Base-by-base conservation (phyloP, 2,329 filamentous ascomycete species). In the Stachybotrys chlorohalonatus region DNA sequence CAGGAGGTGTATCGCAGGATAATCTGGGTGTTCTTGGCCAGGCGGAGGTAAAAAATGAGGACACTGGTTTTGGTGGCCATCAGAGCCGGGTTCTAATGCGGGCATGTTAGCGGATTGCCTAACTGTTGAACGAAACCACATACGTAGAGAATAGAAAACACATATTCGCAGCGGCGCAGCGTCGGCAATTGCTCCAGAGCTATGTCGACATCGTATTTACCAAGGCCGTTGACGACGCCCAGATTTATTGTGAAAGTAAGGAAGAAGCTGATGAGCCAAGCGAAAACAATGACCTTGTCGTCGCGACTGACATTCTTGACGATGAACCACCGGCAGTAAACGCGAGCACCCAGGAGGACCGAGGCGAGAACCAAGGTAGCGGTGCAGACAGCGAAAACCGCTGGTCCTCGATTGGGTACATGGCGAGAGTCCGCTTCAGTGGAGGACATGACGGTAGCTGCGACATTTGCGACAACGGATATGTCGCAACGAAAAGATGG, bases 41-140 rank as follows among this genome's bases (percentile, higher is more conserved):
- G 78, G 47, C 87, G 86, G 52, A 96, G 78, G 71, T 95, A 96
- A 70, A 96, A 96, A 53, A 94, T 79, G 55, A 96, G 78, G 62
- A 96, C 89, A n/a, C 90, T 95, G 0, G 89, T 91, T 72, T 96
- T 96, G 52, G 90, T 90, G 3, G 87, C 85, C 89, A 95, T 95
- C 54, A 96, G 77, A 4, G 89, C 87, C 11, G 91, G 91, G 66
- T 96, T 95, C 85, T 92, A n/a, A 9, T 9, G 42, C 9, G 6
- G 17, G 15, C 2, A 24, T 31, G 54, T 63, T 51, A 62, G 52
- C 16, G 51, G 6, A n/a, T 48, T 16, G 13, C 47, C 24, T 16
- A 17, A 6, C 13, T 39, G 11, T 16, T 11, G 31, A 36, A 11
- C 3, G 36, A 9, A 68, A 15, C 3, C 36, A 31, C 79, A 49